phyloP scores from a whole-genome alignment of 306 rosid species.

The Sindora glabra region DNA sequence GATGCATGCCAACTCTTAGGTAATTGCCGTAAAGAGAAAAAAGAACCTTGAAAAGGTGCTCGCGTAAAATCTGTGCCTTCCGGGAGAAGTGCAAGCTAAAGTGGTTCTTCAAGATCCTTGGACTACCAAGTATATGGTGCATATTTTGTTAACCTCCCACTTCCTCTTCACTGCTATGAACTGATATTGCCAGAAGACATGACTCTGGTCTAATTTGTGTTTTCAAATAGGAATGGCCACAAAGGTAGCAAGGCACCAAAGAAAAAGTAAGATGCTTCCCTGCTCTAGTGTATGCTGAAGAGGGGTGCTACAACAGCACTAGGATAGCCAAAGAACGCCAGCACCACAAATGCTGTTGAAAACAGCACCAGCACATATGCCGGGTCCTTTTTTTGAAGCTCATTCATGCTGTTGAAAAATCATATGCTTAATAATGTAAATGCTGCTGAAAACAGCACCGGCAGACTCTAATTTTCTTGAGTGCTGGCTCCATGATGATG shows the following conservation, averaged over 20 bases:
- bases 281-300: slow-evolving; percentile 55
- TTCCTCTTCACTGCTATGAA: slow-evolving; percentile 74
- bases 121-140: slow-evolving; percentile 61
- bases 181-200: slow-evolving; percentile 60
- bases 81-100: slow-evolving; percentile 87
- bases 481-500: no score
- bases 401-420: no score
- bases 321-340: slow-evolving; percentile 50
- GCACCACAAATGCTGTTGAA: slow-evolving; percentile 62
- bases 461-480: no score
- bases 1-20: not conserved
- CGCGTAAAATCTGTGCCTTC: slow-evolving; percentile 89
- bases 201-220: slow-evolving; percentile 66
- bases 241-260: slow-evolving; percentile 75
- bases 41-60: slow-evolving; percentile 16
- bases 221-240: slow-evolving; percentile 84
- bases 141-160: slow-evolving; percentile 63
- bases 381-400: slow-evolving; percentile 63
- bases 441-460: no score
- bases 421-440: no score
- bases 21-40: not conserved
- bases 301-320: slow-evolving; percentile 46
- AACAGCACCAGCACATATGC: slow-evolving; percentile 52
- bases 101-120: slow-evolving; percentile 57
- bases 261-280: slow-evolving; percentile 58